Conservation (phyloP, 768 basidiomycete genomes). For the Polyporus arcularius region DNA sequence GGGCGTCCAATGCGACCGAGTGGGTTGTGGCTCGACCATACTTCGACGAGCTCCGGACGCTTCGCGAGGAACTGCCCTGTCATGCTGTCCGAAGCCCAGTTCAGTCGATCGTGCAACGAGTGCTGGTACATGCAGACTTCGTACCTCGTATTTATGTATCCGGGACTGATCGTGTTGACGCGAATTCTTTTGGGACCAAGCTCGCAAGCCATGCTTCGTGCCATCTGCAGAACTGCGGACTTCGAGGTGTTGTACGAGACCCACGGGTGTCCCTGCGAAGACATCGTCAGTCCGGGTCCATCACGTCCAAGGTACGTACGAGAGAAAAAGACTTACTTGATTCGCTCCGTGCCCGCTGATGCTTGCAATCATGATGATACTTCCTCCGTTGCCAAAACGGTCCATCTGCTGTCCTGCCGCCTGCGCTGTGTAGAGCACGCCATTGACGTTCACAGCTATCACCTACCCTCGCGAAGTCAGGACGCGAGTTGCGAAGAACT, state of each 20-base stretch:
- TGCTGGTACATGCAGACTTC: slow-evolving; percentile 34
- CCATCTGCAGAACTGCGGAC: slow-evolving; percentile 78
- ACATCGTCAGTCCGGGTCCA: neutral
- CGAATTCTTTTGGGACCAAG: slow-evolving; percentile 64
- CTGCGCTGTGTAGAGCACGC: slow-evolving; percentile 38
- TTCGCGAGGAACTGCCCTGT: slow-evolving; percentile 66
- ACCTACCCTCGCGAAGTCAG: slow-evolving; percentile 40
- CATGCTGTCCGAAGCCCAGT: slow-evolving; percentile 49
- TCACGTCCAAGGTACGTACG: neutral
- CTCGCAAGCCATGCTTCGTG: slow-evolving; percentile 79
- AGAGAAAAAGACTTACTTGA: slow-evolving; percentile 35
- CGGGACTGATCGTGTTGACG: slow-evolving; percentile 75
- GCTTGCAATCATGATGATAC: slow-evolving; percentile 44
- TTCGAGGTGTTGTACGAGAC: slow-evolving; percentile 78
- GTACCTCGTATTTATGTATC: slow-evolving; percentile 71
- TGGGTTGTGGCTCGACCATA: slow-evolving; percentile 70
- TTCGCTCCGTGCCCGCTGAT: slow-evolving; percentile 60
- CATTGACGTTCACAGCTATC: slow-evolving; percentile 59
- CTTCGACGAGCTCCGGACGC: slow-evolving; percentile 58
- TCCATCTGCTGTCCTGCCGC: slow-evolving; percentile 38
- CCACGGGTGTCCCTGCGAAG: slow-evolving; percentile 65
- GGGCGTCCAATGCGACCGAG: slow-evolving; percentile 66
- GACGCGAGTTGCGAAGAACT: neutral
- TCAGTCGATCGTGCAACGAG: neutral
- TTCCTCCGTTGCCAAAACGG: slow-evolving; percentile 36